Evolutionary conservation across 2,329 filamentous ascomycete species (phyloP), one percentile per base, ranked within the genome.

Genomic region (Phialophora tarda): DNA sequence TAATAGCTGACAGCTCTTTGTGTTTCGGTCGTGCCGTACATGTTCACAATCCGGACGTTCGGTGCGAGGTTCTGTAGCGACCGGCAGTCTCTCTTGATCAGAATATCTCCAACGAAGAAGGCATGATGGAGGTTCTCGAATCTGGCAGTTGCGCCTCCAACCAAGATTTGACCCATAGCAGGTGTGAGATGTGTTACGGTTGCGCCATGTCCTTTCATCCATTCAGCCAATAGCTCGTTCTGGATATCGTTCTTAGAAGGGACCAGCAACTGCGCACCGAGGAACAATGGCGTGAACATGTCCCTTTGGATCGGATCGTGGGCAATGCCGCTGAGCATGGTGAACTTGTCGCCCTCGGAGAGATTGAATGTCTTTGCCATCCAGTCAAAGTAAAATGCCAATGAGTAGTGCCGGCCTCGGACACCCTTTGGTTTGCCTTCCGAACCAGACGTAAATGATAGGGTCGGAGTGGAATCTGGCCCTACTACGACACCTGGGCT

Each of bases 151-250:
- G 92, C 91, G 71, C 91, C 92, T 51, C 93, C 93, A n/a, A 94
- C 89, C 1, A 98, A 82, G 68, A 98, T 95, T 73, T 97, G 92
- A 63, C 93, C 93, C 93, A 98, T 97, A 64, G 95, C 95, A 10
- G 95, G 95, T 1, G 95, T 99, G 47, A 98, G 81, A 78, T 98
- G 95, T 12, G 90, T 92, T 23, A 93, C 91, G 17, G 89, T 96
- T 2, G 91, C 87, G 63, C 85, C 81, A 74, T 91, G 86, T 60
- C 89, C 86, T 60, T 84, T 83, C 85, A 97, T 92, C 95, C 95
- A 99, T 75, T 96, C 92, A 4, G 89, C 89, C 14, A 97, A 82
- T 73, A 84, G 88, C 79, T 97, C 93, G 76, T 97, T 91, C 62
- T 89, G 86, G 66, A 98, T 98, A 72, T 93, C 88, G 69, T 97